Conservation (phyloP, 805 yeast species). For the Kodamaea hsintzibuensis region DNA sequence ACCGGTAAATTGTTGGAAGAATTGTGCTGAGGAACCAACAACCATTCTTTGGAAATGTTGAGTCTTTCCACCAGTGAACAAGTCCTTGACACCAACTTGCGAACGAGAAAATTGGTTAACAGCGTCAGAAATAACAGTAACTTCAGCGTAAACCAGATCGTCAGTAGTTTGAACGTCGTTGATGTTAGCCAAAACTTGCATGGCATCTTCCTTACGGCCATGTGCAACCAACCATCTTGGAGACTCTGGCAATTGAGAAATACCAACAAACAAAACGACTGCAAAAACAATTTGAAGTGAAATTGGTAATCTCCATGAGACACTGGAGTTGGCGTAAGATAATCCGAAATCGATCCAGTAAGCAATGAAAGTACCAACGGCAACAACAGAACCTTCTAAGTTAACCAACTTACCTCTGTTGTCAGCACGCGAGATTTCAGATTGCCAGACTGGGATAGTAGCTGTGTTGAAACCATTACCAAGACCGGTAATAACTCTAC, state of each 20-base stretch:
- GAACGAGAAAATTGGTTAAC: constrained; percentile 48
- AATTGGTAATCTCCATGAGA: constrained; percentile 48
- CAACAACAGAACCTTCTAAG: constrained; percentile 46
- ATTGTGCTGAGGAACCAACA: constrained; percentile 65
- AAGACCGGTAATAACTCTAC: constrained; percentile 50
- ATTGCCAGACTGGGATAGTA: constrained; percentile 48
- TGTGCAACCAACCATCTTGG: constrained; percentile 70
- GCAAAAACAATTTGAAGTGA: constrained; percentile 50
- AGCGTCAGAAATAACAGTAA: constrained; percentile 48
- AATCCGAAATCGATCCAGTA: constrained; percentile 62
- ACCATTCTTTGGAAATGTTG: constrained; percentile 63
- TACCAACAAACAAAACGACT: constrained; percentile 37
- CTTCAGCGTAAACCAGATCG: constrained; percentile 45
- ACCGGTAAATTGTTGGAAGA: constrained; percentile 71
- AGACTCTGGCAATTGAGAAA: constrained; percentile 58
- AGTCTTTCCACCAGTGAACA: constrained; percentile 53
- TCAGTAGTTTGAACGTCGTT: constrained; percentile 36
- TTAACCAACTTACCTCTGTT: constrained; percentile 41
- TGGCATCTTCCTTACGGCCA: constrained; percentile 53
- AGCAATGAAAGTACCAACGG: constrained; percentile 52
- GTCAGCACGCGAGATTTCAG: constrained; percentile 46
- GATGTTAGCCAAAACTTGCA: constrained; percentile 43
- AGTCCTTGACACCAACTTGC: constrained; percentile 47
- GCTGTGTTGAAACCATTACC: constrained; percentile 46
- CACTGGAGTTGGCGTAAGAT: constrained; percentile 54